Evolutionary conservation across 805 yeast species (phyloP), one percentile per base, ranked within the genome.

Genomic region (Candida boleticola): DNA sequence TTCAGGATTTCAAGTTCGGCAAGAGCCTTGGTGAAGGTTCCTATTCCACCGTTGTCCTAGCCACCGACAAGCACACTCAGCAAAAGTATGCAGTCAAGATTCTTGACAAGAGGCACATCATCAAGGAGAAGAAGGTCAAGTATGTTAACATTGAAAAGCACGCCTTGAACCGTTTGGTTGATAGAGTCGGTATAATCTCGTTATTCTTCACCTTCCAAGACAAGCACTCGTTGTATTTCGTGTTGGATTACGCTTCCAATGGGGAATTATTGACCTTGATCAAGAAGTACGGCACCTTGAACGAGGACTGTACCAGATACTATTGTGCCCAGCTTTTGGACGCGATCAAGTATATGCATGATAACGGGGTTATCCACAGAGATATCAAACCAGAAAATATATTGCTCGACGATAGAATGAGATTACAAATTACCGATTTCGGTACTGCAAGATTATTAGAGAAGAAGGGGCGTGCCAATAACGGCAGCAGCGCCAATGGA

Each of bases 361-460:
- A 71, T 39, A 80, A 77, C 52, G 95, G 95, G 30, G 80, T 86
- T 20, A 74, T 86, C 34, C 95, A 86, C 55, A 69, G 95, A 60
- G 95, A 86, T 63, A 75, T 86, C 36, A 86, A 86, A 57, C 95
- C 95, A 0, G 95, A 86, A 55, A 86, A 86, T 58, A 85, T 86
- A 22, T 60, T 86, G 39, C 64, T 86, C 18, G 87, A 83, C 54
- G 66, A 66, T 27, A 72, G 80, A 21, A 68, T 76, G 70, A 75
- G 80, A 44, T 71, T 85, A 31, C 83, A 80, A 59, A 73, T 86
- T 29, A 86, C 95, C 1, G 95, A 86, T 64, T 86, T 86, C 59
- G 95, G 95, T 20, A 86, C 95, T 0, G 95, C 95, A 0, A 81
- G 83, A 51, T 62, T 86, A 36, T 60, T 86, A 22, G 87, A 83